These are phyloP conservation scores for Ophiostoma pallidulum DNA, from an alignment of 2,329 filamentous ascomycete genomes.

Conservation along the genomic window DNA sequence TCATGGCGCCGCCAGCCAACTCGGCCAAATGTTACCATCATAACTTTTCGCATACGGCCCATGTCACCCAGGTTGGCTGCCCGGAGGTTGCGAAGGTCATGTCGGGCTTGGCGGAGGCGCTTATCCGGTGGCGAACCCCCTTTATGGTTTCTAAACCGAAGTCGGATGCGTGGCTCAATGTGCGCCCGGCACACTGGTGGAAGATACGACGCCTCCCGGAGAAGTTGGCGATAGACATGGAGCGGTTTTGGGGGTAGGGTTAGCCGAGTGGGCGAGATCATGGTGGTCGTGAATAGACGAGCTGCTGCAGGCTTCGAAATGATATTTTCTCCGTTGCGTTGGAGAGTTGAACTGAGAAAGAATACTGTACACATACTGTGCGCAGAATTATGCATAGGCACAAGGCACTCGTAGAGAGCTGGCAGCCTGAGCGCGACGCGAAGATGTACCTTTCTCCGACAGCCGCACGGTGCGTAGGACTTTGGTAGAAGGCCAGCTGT, in stretches of 20 bases:
- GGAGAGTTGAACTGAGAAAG: too few relatives aligned
- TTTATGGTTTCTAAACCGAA: conserved; percentile 36
- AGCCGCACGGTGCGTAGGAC: neutral
- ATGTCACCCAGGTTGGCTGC: conserved; percentile 44
- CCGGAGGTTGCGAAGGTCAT: conserved; percentile 37
- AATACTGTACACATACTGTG: too few relatives aligned
- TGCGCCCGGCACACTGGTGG: conserved; percentile 40
- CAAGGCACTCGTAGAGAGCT: too few relatives aligned
- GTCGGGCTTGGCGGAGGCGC: conserved; percentile 32
- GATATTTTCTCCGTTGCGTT: neutral
- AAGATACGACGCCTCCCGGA: conserved; percentile 53
- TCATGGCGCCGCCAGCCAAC: conserved; percentile 40
- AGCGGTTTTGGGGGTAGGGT: conserved; percentile 22
- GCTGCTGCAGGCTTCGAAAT: too few relatives aligned
- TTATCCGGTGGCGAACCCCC: conserved; percentile 17
- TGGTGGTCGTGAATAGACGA: neutral
- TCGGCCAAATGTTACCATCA: conserved; percentile 43
- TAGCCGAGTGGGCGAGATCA: neutral
- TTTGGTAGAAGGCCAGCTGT: too few relatives aligned
- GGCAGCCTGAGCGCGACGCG: too few relatives aligned
- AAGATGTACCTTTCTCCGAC: too few relatives aligned
- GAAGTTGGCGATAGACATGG: conserved; percentile 48
- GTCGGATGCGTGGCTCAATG: conserved; percentile 33
- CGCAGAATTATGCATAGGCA: neutral
- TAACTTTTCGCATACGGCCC: conserved; percentile 36